Evolutionary conservation across 305 asterid species (phyloP).

Genomic region (Fraxinus platypoda): DNA sequence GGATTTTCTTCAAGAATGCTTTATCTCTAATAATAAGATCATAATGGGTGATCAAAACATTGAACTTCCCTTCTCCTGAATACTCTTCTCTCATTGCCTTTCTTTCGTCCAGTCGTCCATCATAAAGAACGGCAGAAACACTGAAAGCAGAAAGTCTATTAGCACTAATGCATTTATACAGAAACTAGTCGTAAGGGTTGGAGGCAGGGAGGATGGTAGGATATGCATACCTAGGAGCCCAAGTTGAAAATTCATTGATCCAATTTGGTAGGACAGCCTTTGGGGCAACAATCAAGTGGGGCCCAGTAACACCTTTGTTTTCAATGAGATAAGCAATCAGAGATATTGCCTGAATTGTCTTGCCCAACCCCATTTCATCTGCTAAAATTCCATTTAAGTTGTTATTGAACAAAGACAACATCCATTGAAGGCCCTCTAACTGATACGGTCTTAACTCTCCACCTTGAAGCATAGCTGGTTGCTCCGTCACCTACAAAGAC

Average conservation of each 20-base stretch:
- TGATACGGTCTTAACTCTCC: conserved; percentile 93
- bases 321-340: conserved; percentile 93
- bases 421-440: conserved; percentile 99
- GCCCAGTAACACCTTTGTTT: conserved; percentile 89
- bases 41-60: conserved; percentile 91
- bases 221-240: conserved; percentile 83
- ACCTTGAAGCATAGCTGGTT: conserved; percentile 98
- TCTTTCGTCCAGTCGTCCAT: conserved; percentile 93
- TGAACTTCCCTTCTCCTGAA: conserved; percentile 91
- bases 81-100: conserved; percentile 88
- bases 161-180: conserved; percentile 25
- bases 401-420: conserved; percentile 94
- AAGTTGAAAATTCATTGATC: conserved; percentile 79
- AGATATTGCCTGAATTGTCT: conserved; percentile 93
- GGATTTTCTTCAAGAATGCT: conserved; percentile 83
- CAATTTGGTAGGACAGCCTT: conserved; percentile 99
- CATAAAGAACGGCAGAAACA: conserved; percentile 80
- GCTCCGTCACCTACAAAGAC: conserved; percentile 80
- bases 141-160: conserved; percentile 49
- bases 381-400: conserved; percentile 96
- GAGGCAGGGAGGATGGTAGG: neutral
- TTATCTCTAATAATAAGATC: conserved; percentile 96
- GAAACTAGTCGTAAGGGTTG: conserved; percentile 9
- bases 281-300: conserved; percentile 98
- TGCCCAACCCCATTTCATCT: conserved; percentile 99